These are phyloP conservation scores for Beauveria pseudobassiana DNA, from an alignment of 2,329 filamentous ascomycete genomes.

Conservation along the genomic window DNA sequence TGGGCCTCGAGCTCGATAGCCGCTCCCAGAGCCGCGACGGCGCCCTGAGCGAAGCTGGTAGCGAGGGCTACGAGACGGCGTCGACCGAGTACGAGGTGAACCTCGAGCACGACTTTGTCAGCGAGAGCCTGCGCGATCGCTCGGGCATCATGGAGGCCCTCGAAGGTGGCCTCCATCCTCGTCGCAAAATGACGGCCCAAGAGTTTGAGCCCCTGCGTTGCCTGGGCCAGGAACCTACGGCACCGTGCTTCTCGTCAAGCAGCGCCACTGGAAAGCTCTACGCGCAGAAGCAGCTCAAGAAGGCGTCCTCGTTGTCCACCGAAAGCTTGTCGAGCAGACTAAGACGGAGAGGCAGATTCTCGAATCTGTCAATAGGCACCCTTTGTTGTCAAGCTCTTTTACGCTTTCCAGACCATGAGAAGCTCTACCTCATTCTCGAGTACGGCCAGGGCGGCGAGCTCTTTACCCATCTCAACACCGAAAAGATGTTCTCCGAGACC, in stretches of 20 bases:
- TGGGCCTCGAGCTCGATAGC: slow-evolving; percentile 50
- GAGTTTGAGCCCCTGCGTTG: slow-evolving; percentile 90
- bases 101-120: slow-evolving; percentile 78
- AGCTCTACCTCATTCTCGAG: slow-evolving; percentile 93
- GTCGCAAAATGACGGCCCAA: slow-evolving; percentile 80
- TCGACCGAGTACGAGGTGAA: slow-evolving; percentile 77
- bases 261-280: slow-evolving; percentile 84
- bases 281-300: slow-evolving; percentile 98
- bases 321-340: slow-evolving; percentile 92
- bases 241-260: slow-evolving; percentile 88
- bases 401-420: slow-evolving; percentile 96
- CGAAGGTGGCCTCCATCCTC: slow-evolving; percentile 47
- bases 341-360: slow-evolving; percentile 93
- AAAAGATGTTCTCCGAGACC: slow-evolving; percentile 90
- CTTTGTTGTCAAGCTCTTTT: slow-evolving; percentile 96
- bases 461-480: slow-evolving; percentile 87
- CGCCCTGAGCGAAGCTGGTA: slow-evolving; percentile 44
- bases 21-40: slow-evolving; percentile 49
- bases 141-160: slow-evolving; percentile 31
- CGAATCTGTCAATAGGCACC: slow-evolving; percentile 92
- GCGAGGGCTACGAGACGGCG: slow-evolving; percentile 56
- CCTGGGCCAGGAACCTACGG: slow-evolving; percentile 92
- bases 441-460: slow-evolving; percentile 96
- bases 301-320: slow-evolving; percentile 94
- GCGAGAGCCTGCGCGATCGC: slow-evolving; percentile 48